phyloP scores from a whole-genome alignment of 2,329 filamentous ascomycete genomes.

The Shiraia sp. region DNA sequence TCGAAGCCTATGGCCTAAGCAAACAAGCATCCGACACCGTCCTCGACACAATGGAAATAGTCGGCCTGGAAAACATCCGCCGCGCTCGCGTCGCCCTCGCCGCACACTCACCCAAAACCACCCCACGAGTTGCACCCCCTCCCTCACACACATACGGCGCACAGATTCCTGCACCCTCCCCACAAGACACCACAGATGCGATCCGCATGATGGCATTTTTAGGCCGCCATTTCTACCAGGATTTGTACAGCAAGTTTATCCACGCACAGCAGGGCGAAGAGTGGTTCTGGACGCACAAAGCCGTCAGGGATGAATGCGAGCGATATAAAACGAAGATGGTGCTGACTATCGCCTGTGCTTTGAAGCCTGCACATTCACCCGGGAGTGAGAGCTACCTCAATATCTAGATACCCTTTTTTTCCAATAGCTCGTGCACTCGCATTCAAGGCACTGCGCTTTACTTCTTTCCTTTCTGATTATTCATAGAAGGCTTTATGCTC shows the following conservation, averaged over 20 bases:
- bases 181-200: slow-evolving; percentile 23
- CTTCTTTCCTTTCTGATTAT: no score
- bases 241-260: slow-evolving; percentile 25
- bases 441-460: background rate
- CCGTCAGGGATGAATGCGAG: slow-evolving; percentile 27
- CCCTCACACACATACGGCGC: slow-evolving; percentile 10
- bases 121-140: slow-evolving; percentile 6
- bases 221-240: slow-evolving; percentile 31
- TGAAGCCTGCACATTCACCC: slow-evolving; percentile 15
- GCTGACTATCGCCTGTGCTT: slow-evolving; percentile 29
- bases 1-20: slow-evolving; percentile 27
- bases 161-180: slow-evolving; percentile 13
- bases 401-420: slow-evolving; percentile 6
- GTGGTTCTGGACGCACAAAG: slow-evolving; percentile 31
- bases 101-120: slow-evolving; percentile 15
- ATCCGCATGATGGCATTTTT: slow-evolving; percentile 32
- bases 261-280: slow-evolving; percentile 22
- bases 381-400: slow-evolving; percentile 22
- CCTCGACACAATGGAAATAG: slow-evolving; percentile 34
- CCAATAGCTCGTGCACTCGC: background rate
- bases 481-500: no score
- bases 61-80: slow-evolving; percentile 31
- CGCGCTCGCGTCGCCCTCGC: slow-evolving; percentile 31
- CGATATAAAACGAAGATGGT: slow-evolving; percentile 31
- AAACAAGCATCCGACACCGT: slow-evolving; percentile 30